Base-by-base conservation (phyloP, 306 rosid genomes). In the Trifolium repens region DNA sequence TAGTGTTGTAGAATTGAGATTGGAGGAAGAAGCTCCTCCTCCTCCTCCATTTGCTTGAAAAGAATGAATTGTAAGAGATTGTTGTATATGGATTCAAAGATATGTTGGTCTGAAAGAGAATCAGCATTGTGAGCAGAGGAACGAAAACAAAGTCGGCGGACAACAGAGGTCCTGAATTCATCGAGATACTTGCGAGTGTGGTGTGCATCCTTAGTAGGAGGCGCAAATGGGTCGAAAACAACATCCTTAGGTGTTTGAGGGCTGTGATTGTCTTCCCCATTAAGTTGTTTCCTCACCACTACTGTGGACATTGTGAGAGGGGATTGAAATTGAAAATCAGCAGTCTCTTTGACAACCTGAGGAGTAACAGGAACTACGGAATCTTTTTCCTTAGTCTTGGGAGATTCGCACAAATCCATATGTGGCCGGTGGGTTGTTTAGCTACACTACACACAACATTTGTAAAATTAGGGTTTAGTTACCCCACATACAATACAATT, bases 191-290 rank as follows among this genome's bases (percentile, higher is more conserved):
- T 32, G 35, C 35, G 35, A 32, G 35, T 32, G 35, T 32, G 35
- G 6, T 32, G 35, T 32, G 34, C 12, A 22, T 55, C 15, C 3
- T 43, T 43, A 4, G 35, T 32, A 32, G 35, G 35, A 32, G 35
- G 35, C 4, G 89, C 91, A 82, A 94, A 94, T 9, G 98, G 85
- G 72, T 94, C 90, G 4, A 91, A 91, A 55, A 91, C 86, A 26
- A 81, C 89, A 32, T 84, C 89, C 55, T 80, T 82, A 0, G 96
- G 96, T 3, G 98, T 93, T 42, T 67, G 80, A 9, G 98, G 98
- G 80, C 87, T 86, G 47, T 3, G 47, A 43, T 43, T 76, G 54
- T 71, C 24, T 46, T 34, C 34, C 9, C 53, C 64, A 57, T 61
- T 78, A 3, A 74, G 70, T 22, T 73, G 83, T 34, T 84, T 83